Evolutionary conservation across 73 alveolate species (phyloP).

Genomic region (Stentor coeruleus): DNA sequence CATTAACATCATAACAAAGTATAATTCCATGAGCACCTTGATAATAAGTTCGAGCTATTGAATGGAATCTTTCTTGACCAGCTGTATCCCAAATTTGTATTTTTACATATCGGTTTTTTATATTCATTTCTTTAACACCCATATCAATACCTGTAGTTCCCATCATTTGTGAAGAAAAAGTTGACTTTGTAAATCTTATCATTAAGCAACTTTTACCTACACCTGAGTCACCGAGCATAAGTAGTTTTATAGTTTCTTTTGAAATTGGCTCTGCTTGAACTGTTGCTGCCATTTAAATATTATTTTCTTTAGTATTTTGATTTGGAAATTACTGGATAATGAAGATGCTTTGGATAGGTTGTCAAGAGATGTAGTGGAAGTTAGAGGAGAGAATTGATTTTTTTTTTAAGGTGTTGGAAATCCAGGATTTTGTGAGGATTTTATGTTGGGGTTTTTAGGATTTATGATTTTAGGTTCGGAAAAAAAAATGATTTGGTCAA

Average conservation of each 20-base stretch:
- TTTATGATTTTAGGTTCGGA: no score
- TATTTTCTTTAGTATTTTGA: background rate
- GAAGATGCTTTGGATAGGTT: no score
- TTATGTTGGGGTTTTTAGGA: no score
- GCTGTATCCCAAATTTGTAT: conserved; percentile 92
- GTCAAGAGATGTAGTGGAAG: no score
- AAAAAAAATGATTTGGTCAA: no score
- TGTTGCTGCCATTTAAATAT: background rate
- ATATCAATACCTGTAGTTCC: conserved; percentile 52
- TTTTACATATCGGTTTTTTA: conserved; percentile 62
- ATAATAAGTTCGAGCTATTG: conserved; percentile 81
- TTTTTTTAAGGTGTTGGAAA: no score
- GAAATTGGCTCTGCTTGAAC: background rate
- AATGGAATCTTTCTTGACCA: conserved; percentile 84
- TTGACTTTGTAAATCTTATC: conserved; percentile 62
- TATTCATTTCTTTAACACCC: conserved; percentile 58
- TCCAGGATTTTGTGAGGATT: no score
- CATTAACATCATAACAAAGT: conserved; percentile 64
- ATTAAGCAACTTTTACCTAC: conserved; percentile 84
- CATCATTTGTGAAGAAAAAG: conserved; percentile 57
- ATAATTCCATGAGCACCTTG: conserved; percentile 93
- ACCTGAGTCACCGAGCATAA: conserved; percentile 81
- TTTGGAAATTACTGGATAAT: no score
- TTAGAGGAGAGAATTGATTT: no score
- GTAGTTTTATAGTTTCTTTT: conserved; percentile 42